Evolutionary conservation across 768 basidiomycete species (phyloP).

Genomic region (Boletus edulis): DNA sequence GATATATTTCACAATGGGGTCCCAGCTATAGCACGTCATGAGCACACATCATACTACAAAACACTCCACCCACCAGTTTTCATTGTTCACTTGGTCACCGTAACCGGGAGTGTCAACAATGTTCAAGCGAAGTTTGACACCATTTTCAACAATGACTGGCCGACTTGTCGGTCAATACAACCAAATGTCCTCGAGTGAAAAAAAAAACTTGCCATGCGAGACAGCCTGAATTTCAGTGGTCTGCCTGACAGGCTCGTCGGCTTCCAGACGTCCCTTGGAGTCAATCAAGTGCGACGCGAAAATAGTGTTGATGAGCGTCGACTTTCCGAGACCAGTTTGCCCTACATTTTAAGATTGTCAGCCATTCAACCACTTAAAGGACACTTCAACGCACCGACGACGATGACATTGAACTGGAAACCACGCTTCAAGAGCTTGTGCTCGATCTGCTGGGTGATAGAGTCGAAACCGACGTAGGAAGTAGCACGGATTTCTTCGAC

Average conservation of each 20-base stretch:
- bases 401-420: slow-evolving; percentile 99
- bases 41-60: neutral
- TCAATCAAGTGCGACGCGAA: slow-evolving; percentile 98
- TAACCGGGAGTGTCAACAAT: slow-evolving; percentile 99
- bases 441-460: slow-evolving; percentile 96
- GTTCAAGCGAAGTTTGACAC: slow-evolving; percentile 91
- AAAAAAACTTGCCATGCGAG: slow-evolving; percentile 73
- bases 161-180: slow-evolving; percentile 9
- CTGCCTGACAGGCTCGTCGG: slow-evolving; percentile 88
- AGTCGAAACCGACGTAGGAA: slow-evolving; percentile 97
- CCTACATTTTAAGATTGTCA: slow-evolving; percentile 44
- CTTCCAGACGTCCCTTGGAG: slow-evolving; percentile 88
- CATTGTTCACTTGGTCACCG: slow-evolving; percentile 98
- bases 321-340: slow-evolving; percentile 97
- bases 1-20: slow-evolving; percentile 98
- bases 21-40: slow-evolving; percentile 67
- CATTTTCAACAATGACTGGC: slow-evolving; percentile 93
- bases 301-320: slow-evolving; percentile 97
- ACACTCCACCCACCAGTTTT: slow-evolving; percentile 72
- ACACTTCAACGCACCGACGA: slow-evolving; percentile 67
- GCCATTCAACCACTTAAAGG: neutral
- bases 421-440: slow-evolving; percentile 98
- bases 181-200: neutral
- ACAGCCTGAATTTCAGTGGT: slow-evolving; percentile 96
- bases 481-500: slow-evolving; percentile 84